phyloP scores from a whole-genome alignment of 345 rosid species.

The Populus deltoides region DNA sequence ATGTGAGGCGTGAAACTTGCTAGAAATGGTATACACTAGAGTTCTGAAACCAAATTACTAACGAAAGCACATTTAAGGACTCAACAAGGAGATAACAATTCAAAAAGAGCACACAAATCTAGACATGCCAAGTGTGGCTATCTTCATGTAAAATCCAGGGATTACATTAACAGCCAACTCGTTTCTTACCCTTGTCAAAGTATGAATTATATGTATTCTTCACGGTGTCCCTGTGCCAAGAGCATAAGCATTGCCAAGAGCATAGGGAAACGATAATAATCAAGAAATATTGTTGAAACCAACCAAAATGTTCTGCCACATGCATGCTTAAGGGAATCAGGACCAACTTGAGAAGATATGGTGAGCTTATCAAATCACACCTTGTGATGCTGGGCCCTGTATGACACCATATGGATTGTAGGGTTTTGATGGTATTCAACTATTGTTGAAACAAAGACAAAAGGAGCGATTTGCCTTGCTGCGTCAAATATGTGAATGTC shows the following conservation, averaged over 20 bases:
- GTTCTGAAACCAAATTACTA: slow-evolving; percentile 96
- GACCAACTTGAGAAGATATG: background rate
- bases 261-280: background rate
- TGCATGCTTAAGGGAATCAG: background rate
- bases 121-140: background rate
- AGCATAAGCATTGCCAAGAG: too few relatives aligned
- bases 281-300: background rate
- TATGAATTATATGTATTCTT: slow-evolving; percentile 49
- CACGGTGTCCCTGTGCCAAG: slow-evolving; percentile 59
- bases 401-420: background rate
- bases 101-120: background rate
- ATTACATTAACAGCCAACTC: background rate
- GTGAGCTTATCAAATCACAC: background rate
- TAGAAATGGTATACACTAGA: slow-evolving; percentile 72
- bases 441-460: background rate
- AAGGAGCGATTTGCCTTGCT: background rate
- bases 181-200: slow-evolving; percentile 59
- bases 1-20: slow-evolving; percentile 92
- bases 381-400: background rate
- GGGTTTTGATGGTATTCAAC: background rate
- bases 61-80: slow-evolving; percentile 34
- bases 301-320: background rate
- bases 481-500: too few relatives aligned
- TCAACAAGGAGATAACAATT: background rate
- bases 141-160: too few relatives aligned